Evolutionary conservation across 108 stramenopile genomes (phyloP), one percentile per base, ranked within the genome.

Genomic region (Skeletonema grethae): DNA sequence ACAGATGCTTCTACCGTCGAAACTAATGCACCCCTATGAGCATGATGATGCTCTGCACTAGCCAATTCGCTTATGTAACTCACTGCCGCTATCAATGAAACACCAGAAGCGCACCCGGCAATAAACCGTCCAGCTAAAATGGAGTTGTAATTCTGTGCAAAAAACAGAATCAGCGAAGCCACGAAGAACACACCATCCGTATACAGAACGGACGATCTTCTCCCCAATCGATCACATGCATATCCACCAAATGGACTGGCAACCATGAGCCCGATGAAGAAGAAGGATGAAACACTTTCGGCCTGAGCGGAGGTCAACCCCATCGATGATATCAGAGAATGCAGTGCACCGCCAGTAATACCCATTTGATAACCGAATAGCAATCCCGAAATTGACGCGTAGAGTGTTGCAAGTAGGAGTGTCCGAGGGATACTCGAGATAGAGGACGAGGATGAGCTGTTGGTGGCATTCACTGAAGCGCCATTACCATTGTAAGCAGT

Each of bases 331-430:
- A 72, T 70, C 53, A 82, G 80, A 36, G 76, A 77, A 12, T 66
- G 55, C n/a, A 82, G 39, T 4, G 80, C 76, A 10, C 80, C 80
- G 20, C 69, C 34, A 18, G 66, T 48, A 57, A 82, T 35, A 13
- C 80, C 80, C 30, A 72, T 63, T 67, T 82, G 70, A 62, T 82
- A 82, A 2, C 80, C 80, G 39, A 77, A 82, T 7, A 82, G 65
- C 13, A 82, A 76, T 16, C 80, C 80, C n/a, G 79, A 80, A n/a
- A 80, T 63, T 57, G 79, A 80, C 18, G 79, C 67, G 56, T 80
- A 73, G 56, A 73, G 28, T 39, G 64, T 74, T 18, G 73, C 73
- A 58, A 66, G 64, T n/a, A 74, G 28, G 32, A 74, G 65, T 6
- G 73, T 65, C 34, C 31, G 64, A 13, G 64, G 65, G 31, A 74